Conservation (phyloP, 2,329 filamentous ascomycete species). For the Corniculantispora saksenae region DNA sequence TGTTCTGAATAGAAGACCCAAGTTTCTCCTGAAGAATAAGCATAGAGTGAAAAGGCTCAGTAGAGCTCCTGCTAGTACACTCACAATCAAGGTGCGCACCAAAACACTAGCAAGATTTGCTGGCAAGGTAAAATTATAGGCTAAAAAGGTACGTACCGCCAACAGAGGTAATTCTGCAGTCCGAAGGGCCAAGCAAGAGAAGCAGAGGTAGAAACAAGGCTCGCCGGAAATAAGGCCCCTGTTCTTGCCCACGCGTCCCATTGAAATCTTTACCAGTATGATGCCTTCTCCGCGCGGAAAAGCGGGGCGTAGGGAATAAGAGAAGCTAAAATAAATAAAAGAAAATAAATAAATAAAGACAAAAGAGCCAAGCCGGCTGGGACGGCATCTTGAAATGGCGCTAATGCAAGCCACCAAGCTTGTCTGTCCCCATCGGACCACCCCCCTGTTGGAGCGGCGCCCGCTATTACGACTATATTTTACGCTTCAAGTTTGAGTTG, state of each 20-base stretch:
- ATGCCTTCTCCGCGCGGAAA: not conserved
- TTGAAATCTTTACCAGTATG: not conserved
- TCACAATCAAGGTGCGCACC: no score
- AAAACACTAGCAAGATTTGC: no score
- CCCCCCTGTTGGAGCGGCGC: not conserved
- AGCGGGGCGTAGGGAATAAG: not conserved
- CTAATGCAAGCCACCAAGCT: slow-evolving; percentile 25
- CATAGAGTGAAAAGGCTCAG: no score
- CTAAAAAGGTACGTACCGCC: not conserved
- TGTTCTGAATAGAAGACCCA: no score
- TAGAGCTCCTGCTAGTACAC: no score
- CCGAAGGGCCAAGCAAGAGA: not conserved
- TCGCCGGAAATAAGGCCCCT: slow-evolving; percentile 8
- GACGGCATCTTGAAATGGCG: slow-evolving; percentile 39
- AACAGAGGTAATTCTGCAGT: slow-evolving; percentile 6
- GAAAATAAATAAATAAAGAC: no score
- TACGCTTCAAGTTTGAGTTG: slow-evolving; percentile 25
- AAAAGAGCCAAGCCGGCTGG: slow-evolving; percentile 39
- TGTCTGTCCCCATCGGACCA: slow-evolving; percentile 15
- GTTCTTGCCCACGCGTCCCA: not conserved
- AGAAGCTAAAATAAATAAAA: not conserved
- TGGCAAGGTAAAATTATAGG: no score
- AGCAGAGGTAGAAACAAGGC: slow-evolving; percentile 1
- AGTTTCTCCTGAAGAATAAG: no score
- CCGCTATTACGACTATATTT: slow-evolving; percentile 19